Evolutionary conservation across 1,139 yeast species (phyloP).

Genomic region (Blastobotrys elegans): DNA sequence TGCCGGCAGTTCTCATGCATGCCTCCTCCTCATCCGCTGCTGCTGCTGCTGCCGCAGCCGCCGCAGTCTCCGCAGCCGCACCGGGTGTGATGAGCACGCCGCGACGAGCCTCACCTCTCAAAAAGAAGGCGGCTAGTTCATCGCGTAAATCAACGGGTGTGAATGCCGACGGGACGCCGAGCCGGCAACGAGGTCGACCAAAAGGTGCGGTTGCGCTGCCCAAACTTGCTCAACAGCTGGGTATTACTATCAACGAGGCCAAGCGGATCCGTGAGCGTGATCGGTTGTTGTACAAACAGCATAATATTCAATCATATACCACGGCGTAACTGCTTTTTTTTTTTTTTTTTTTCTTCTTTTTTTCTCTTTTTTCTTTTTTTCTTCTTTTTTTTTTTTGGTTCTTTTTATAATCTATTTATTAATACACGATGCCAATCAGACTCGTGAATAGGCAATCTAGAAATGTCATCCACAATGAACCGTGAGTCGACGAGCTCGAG

Average conservation of each 20-base stretch:
- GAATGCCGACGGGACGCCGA: conserved; percentile 1
- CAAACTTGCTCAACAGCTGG: conserved; percentile 8
- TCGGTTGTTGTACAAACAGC: conserved; percentile 5
- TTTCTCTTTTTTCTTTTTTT: neutral
- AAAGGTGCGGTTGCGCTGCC: conserved; percentile 13
- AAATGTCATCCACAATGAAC: conserved; percentile 6
- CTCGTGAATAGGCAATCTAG: conserved; percentile 3
- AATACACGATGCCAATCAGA: conserved; percentile 5
- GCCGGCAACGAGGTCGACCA: conserved; percentile 12
- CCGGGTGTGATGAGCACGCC: neutral
- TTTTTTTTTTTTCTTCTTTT: neutral
- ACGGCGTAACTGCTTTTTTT: conserved; percentile 1
- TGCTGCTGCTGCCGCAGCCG: too few relatives aligned
- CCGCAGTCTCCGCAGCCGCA: neutral
- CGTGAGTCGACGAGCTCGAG: neutral
- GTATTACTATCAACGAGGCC: conserved; percentile 11
- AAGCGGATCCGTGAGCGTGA: conserved; percentile 9
- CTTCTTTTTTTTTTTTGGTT: neutral
- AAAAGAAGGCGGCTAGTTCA: neutral
- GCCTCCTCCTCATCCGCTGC: too few relatives aligned
- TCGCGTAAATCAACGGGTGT: neutral
- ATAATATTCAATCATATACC: conserved; percentile 2
- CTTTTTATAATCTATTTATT: neutral
- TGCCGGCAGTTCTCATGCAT: too few relatives aligned
- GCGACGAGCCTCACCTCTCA: neutral